These are phyloP conservation scores for Thielaviopsis musarum DNA, from an alignment of 2,329 filamentous ascomycete species.

Conservation along the genomic window DNA sequence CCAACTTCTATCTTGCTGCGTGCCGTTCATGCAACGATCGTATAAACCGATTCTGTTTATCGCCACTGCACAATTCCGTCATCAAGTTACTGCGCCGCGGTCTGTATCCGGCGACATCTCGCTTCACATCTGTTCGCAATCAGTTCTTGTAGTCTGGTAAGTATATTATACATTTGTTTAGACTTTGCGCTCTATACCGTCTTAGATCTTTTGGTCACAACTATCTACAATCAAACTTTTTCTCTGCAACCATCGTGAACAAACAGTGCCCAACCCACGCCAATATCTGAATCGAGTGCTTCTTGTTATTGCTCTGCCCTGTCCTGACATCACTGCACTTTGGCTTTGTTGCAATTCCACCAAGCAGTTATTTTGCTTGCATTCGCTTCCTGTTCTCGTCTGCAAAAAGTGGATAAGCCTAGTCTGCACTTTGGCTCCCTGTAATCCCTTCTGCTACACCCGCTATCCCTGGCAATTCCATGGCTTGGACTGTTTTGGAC, in stretches of 20 bases:
- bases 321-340: not conserved
- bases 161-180: not conserved
- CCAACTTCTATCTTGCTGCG: too few relatives aligned
- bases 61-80: not conserved
- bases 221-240: not conserved
- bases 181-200: not conserved
- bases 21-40: too few relatives aligned
- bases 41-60: too few relatives aligned
- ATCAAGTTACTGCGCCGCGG: not conserved
- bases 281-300: not conserved
- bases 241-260: not conserved
- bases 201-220: too few relatives aligned
- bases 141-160: not conserved
- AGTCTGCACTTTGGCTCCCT: not conserved
- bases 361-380: not conserved
- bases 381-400: not conserved
- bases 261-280: not conserved
- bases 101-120: not conserved
- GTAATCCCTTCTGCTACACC: slow-evolving; percentile 1
- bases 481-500: not conserved
- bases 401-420: not conserved
- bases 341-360: not conserved
- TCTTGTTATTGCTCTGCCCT: not conserved
- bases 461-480: not conserved
- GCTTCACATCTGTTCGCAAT: not conserved